Base-by-base conservation (phyloP, 306 rosid species). In the Cicer yamashitae region DNA sequence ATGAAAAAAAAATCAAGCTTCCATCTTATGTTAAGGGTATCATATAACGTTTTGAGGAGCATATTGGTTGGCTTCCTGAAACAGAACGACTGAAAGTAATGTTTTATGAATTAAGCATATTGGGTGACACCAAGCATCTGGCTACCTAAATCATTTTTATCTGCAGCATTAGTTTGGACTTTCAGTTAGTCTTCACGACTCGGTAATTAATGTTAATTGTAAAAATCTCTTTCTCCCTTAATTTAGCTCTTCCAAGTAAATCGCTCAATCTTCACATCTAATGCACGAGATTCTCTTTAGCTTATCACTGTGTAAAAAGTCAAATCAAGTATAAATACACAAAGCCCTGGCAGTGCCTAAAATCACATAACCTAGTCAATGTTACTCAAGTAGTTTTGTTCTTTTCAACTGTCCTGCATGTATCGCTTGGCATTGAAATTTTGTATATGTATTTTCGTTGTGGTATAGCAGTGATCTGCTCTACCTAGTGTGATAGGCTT, bases 401-500 rank as follows among this genome's bases (percentile, higher is more conserved):
- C 45, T 70, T 51, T 68, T 63, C 81, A 80, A 51, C 70, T 82
- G 82, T 46, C 67, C 46, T 56, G 80, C 77, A 67, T 41, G 10
- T 73, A 77, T 71, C 41, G 56, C 30, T 76, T 45, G 41, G 60
- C 65, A 67, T 80, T 67, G 77, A 57, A 80, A 76, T 46, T 46
- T 6, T 43, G 80, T 72, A 44, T 8, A 43, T 17, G 37, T 71
- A 11, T 44, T 77, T 47, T 63, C 52, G 64, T 46, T 43, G 38
- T 8, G 58, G 56, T 14, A 38, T 76, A 40, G 60, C 74, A 63
- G 48, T 57, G 64, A 71, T 39, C 56, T 63, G 41, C 70, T 62
- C 73, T 70, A 15, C 17, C 66, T 8, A 25, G 60, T 34, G 68
- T 75, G 63, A 45, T 7, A 54, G 41, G 56, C 25, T 46, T 60